These are phyloP conservation scores for Shiraia bambusicola DNA, from an alignment of 2,329 filamentous ascomycete genomes.

Conservation along the genomic window DNA sequence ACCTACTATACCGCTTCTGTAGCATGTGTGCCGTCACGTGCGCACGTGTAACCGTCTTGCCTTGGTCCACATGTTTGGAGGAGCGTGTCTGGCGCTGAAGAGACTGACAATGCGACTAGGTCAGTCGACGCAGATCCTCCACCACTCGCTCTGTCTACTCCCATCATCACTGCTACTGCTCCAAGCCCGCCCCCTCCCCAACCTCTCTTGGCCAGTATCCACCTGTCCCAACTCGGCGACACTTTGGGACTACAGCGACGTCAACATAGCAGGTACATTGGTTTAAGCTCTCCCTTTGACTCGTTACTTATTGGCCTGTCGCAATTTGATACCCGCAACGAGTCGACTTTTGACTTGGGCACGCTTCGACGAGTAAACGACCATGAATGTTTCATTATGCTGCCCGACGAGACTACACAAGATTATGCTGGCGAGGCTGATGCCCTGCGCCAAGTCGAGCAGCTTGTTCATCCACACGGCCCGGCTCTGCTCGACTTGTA, in stretches of 20 bases:
- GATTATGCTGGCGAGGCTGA: constrained; percentile 70
- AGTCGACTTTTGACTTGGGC: constrained; percentile 67
- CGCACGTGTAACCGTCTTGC: constrained; percentile 15
- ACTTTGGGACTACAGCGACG: constrained; percentile 72
- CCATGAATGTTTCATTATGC: constrained; percentile 75
- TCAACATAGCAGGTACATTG: constrained; percentile 80
- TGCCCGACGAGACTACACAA: constrained; percentile 72
- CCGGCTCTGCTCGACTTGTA: constrained; percentile 76
- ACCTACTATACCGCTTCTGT: constrained; percentile 10
- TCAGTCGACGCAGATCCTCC: constrained; percentile 44
- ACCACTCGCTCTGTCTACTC: constrained; percentile 43
- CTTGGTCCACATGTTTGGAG: background rate
- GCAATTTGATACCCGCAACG: constrained; percentile 77
- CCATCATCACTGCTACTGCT: constrained; percentile 44
- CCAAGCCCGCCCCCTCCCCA: constrained; percentile 40
- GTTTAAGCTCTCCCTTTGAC: constrained; percentile 80
- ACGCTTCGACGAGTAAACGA: constrained; percentile 73
- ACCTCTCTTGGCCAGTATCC: constrained; percentile 30
- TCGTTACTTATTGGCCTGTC: constrained; percentile 80
- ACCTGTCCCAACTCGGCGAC: constrained; percentile 47
- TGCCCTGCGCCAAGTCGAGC: constrained; percentile 72
- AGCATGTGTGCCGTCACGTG: constrained; percentile 21
- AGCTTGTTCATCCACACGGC: constrained; percentile 74
- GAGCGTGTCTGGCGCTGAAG: background rate
- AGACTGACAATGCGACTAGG: constrained; percentile 35